These are phyloP conservation scores for Pestalotiopsis sp. DNA, from an alignment of 2,329 filamentous ascomycete species.

Conservation along the genomic window DNA sequence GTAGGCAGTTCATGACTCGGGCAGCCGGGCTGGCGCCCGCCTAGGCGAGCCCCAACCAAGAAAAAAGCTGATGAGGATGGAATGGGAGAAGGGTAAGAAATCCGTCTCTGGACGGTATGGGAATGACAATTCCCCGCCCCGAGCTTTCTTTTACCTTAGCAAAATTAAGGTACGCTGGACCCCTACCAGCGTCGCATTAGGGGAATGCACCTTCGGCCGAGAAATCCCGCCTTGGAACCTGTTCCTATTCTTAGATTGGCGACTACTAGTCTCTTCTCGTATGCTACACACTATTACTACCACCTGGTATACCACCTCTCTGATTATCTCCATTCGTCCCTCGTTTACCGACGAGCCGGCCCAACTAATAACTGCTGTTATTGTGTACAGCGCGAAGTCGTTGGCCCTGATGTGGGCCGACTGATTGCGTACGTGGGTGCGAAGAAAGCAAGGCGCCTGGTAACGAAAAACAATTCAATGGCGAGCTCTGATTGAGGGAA, in stretches of 20 bases:
- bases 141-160: too few relatives aligned
- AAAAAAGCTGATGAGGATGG: background rate
- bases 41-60: background rate
- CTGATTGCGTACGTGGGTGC: background rate
- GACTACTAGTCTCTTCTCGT: background rate
- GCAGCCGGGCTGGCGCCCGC: background rate
- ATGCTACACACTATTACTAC: background rate
- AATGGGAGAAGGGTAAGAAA: background rate
- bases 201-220: conserved; percentile 8
- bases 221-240: conserved; percentile 2
- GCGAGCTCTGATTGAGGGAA: conserved; percentile 7
- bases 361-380: background rate
- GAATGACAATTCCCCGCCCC: conserved; percentile 2
- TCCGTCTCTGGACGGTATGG: background rate
- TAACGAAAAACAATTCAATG: background rate
- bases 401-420: background rate
- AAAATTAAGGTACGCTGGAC: conserved; percentile 11
- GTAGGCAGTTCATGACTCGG: background rate
- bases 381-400: background rate
- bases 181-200: conserved; percentile 11
- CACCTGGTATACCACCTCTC: background rate
- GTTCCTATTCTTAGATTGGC: conserved; percentile 9
- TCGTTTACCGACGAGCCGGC: background rate
- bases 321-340: background rate
- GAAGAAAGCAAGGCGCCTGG: background rate